Conservation (phyloP, 2,329 filamentous ascomycete species). For the Talaromyces verruculosus region DNA sequence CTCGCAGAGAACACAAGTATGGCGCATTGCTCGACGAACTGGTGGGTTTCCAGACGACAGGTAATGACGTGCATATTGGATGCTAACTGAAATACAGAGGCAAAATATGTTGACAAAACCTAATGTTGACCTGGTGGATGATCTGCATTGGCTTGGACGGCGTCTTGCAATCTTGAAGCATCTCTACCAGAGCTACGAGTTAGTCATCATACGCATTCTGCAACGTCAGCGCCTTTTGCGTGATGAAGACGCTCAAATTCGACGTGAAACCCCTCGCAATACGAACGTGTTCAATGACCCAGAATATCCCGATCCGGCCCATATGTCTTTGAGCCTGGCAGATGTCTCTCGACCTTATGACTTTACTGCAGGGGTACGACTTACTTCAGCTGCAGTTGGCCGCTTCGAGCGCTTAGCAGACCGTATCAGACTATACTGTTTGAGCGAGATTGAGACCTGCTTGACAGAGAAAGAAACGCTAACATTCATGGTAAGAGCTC, state of each 20-base stretch:
- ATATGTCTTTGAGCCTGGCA: slow-evolving; percentile 28
- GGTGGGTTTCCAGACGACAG: slow-evolving; percentile 34
- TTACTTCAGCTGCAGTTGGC: slow-evolving; percentile 53
- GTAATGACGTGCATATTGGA: neutral
- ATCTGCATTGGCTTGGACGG: slow-evolving; percentile 60
- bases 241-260: slow-evolving; percentile 35
- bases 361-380: slow-evolving; percentile 39
- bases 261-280: slow-evolving; percentile 23
- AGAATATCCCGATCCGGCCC: slow-evolving; percentile 44
- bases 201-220: slow-evolving; percentile 62
- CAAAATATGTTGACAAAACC: slow-evolving; percentile 56
- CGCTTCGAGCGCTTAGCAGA: slow-evolving; percentile 62
- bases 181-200: slow-evolving; percentile 62
- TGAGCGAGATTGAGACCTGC: slow-evolving; percentile 64
- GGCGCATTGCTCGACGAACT: slow-evolving; percentile 51
- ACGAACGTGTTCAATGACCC: slow-evolving; percentile 29
- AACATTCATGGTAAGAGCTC: slow-evolving; percentile 60
- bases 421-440: slow-evolving; percentile 61
- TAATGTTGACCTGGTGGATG: slow-evolving; percentile 46
- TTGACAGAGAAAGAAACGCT: slow-evolving; percentile 69
- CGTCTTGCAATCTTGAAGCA: slow-evolving; percentile 62
- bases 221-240: slow-evolving; percentile 49
- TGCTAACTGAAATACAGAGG: slow-evolving; percentile 40
- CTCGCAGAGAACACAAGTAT: slow-evolving; percentile 56
- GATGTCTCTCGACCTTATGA: slow-evolving; percentile 23